These are phyloP conservation scores for Sporothrix inflata DNA, from an alignment of 2,329 filamentous ascomycete genomes.

Conservation along the genomic window DNA sequence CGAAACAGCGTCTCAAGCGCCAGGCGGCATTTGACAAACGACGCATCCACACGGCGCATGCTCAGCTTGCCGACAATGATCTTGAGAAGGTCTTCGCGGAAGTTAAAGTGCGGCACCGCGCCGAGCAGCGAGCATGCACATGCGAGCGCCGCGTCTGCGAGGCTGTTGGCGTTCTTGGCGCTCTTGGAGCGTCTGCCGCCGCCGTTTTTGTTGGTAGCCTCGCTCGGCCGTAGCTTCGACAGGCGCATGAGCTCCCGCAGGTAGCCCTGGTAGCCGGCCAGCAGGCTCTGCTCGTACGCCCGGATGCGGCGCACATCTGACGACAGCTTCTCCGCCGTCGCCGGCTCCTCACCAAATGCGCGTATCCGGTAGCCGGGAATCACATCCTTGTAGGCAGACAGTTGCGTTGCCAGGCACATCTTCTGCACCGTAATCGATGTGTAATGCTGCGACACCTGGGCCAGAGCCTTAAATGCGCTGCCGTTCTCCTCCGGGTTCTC, in stretches of 20 bases:
- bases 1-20: conserved; percentile 81
- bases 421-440: conserved; percentile 77
- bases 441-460: conserved; percentile 71
- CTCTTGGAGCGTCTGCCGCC: not conserved
- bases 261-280: conserved; percentile 83
- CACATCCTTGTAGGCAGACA: conserved; percentile 90
- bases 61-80: conserved; percentile 86
- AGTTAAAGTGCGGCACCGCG: conserved; percentile 95
- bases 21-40: conserved; percentile 76
- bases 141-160: conserved; percentile 77
- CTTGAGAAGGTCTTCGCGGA: conserved; percentile 82
- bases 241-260: conserved; percentile 73
- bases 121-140: conserved; percentile 82
- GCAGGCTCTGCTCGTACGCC: conserved; percentile 83
- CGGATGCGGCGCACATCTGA: conserved; percentile 86
- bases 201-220: conserved; percentile 41
- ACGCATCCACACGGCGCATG: conserved; percentile 68
- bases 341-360: conserved; percentile 72
- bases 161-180: conserved; percentile 40
- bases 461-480: conserved; percentile 75
- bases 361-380: conserved; percentile 97
- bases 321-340: conserved; percentile 74
- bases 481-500: conserved; percentile 92
- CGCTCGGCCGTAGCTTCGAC: conserved; percentile 54
- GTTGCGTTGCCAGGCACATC: conserved; percentile 81